These are phyloP conservation scores for Wickerhamiella infanticola DNA, from an alignment of 1,139 yeast species.

Conservation along the genomic window DNA sequence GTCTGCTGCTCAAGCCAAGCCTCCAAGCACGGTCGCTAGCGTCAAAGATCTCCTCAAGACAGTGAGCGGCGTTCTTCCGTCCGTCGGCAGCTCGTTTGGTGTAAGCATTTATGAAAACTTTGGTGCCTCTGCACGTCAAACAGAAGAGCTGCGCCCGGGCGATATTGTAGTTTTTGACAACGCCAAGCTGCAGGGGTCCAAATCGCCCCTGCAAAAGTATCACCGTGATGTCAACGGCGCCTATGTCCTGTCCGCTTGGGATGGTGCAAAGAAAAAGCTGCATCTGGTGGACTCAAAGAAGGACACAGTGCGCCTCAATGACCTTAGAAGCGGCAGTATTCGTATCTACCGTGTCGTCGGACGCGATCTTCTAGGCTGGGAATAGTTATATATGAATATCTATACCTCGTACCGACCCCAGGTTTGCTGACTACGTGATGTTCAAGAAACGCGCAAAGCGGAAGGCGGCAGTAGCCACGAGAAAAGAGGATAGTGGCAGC, in stretches of 20 bases:
- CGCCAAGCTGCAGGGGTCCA: conserved; percentile 59
- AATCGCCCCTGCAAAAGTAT: conserved; percentile 31
- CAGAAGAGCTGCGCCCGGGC: conserved; percentile 63
- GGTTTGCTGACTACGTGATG: conserved; percentile 3
- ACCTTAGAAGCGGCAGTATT: conserved; percentile 64
- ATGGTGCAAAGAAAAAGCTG: conserved; percentile 57
- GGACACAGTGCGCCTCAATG: conserved; percentile 51
- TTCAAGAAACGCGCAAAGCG: conserved; percentile 10
- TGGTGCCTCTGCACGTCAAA: conserved; percentile 39
- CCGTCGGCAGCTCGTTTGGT: background rate
- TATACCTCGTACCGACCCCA: no score
- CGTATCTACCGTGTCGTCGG: conserved; percentile 63
- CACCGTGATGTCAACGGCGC: conserved; percentile 40
- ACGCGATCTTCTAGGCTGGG: conserved; percentile 50
- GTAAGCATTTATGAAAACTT: conserved; percentile 39
- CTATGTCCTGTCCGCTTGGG: conserved; percentile 50
- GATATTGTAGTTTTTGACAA: conserved; percentile 64
- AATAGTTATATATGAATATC: background rate
- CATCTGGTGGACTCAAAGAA: conserved; percentile 47
- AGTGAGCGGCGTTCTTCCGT: background rate
- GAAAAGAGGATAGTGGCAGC: no score
- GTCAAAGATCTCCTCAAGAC: background rate
- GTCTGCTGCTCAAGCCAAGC: conserved; percentile 15
- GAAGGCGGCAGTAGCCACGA: background rate
- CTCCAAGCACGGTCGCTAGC: conserved; percentile 3